Base-by-base conservation (phyloP, 148 eudicot species). In the Diospyros lotus region DNA sequence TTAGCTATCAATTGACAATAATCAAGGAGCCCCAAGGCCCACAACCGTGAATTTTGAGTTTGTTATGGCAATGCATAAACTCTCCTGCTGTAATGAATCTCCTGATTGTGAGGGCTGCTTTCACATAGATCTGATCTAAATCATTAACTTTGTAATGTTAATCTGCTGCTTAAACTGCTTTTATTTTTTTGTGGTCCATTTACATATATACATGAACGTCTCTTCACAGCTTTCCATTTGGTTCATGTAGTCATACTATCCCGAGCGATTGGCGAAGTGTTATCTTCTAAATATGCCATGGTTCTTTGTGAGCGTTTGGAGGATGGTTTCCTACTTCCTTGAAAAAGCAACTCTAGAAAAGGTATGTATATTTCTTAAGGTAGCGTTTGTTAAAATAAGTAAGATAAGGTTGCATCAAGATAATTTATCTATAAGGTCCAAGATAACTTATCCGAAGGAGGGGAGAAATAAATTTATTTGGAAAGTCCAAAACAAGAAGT, bases 341-440 rank as follows among this genome's bases (percentile, higher is more conserved):
- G 89, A 87, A 66, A 85, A 83, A 56, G 89, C 91, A 60, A 87
- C 91, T 60, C 63, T 75, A 68, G 85, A 85, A 62, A 87, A 87
- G 90, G 88, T 82, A 72, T 55, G 66, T 52, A 54, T 73, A n/a
- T 46, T 51, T 58, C 39, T 48, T 43, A 50, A 40, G 3, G 2
- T 50, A 6, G 28, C 13, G 4, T 2, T 0, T 7, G 3, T 70
- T 54, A 38, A 28, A 28, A 7, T 62, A 38, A 70, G 61, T 5
- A n/a, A 4, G 18, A 3, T 11, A 12, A n/a, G 12, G 14, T 28
- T 28, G 28, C 28, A 28, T 28, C 28, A 28, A 28, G 28, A 28
- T 28, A 28, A 28, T 28, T 28, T 28, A 28, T 28, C 28, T 28
- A 28, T 28, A 28, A 28, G 28, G 28, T 28, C 0, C 28, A 28